phyloP scores from a whole-genome alignment of 2,329 filamentous ascomycete genomes.

The Exophiala phaeomuriformis region DNA sequence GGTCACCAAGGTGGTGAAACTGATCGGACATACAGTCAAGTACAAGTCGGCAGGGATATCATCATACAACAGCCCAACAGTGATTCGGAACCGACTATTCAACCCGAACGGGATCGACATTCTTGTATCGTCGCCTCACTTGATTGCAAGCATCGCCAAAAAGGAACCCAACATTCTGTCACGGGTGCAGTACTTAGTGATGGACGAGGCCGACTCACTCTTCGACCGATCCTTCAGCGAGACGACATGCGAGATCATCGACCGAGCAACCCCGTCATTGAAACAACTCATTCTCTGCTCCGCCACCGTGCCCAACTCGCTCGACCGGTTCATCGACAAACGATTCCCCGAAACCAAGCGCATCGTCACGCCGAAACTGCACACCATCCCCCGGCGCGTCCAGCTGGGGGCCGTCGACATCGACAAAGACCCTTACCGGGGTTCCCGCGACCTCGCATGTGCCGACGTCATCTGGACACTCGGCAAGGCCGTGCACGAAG shows the following conservation, averaged over 20 bases:
- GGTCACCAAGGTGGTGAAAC: conserved; percentile 72
- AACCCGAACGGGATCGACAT: conserved; percentile 74
- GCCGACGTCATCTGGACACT: conserved; percentile 93
- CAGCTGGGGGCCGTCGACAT: conserved; percentile 91
- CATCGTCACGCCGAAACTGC: conserved; percentile 88
- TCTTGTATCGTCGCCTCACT: conserved; percentile 78
- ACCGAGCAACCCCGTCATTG: conserved; percentile 71
- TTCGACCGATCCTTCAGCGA: conserved; percentile 88
- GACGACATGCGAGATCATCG: conserved; percentile 73
- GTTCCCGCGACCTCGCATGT: conserved; percentile 87
- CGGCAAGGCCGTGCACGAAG: conserved; percentile 65
- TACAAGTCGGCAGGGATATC: conserved; percentile 79
- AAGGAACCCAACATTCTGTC: conserved; percentile 86
- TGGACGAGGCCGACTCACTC: conserved; percentile 94
- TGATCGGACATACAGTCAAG: conserved; percentile 75
- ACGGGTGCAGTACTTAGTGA: conserved; percentile 78
- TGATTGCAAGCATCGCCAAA: conserved; percentile 80
- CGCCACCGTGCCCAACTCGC: conserved; percentile 83
- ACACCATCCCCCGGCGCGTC: conserved; percentile 89
- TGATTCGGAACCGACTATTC: conserved; percentile 81
- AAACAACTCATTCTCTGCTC: conserved; percentile 88
- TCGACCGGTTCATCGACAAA: conserved; percentile 75
- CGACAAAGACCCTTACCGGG: conserved; percentile 82
- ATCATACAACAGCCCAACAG: conserved; percentile 63
- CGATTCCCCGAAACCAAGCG: conserved; percentile 77